Percentiles rank a stretch among this genome's conserved stretches.
These are phyloP conservation scores for Vaccinium vitisidaea DNA, from an alignment of 148 eudicot genomes.

Conservation along the genomic window DNA sequence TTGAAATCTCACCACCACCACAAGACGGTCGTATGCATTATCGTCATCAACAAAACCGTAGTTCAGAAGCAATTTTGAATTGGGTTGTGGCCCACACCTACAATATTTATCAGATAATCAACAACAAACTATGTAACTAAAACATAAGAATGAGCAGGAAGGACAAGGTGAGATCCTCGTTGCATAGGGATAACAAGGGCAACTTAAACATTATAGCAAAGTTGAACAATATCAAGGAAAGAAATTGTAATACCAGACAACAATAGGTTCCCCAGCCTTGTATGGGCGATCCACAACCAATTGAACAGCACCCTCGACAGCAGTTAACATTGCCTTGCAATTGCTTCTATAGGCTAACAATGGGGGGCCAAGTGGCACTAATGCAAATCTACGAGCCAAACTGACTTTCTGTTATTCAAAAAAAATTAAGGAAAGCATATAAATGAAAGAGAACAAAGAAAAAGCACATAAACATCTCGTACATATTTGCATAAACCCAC, in stretches of 20 bases:
- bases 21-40: constrained; percentile 84
- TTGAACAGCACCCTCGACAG: constrained; percentile 77
- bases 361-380: constrained; percentile 98
- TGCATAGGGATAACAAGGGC: background rate
- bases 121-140: background rate
- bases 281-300: constrained; percentile 88
- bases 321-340: constrained; percentile 94
- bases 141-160: background rate
- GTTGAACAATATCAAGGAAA: constrained; percentile 6
- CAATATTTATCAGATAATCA: background rate
- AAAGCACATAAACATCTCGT: background rate
- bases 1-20: constrained; percentile 61
- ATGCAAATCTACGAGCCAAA: constrained; percentile 97
- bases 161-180: constrained; percentile 8
- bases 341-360: constrained; percentile 89
- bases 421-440: constrained; percentile 3
- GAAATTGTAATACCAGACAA: constrained; percentile 63
- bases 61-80: constrained; percentile 87
- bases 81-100: constrained; percentile 99
- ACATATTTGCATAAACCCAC: background rate
- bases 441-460: background rate
- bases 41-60: constrained; percentile 98
- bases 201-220: background rate
- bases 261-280: constrained; percentile 84
- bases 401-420: constrained; percentile 67